These are phyloP conservation scores for Coniochaeta sp. DNA, from an alignment of 2,329 filamentous ascomycete genomes.

Conservation along the genomic window DNA sequence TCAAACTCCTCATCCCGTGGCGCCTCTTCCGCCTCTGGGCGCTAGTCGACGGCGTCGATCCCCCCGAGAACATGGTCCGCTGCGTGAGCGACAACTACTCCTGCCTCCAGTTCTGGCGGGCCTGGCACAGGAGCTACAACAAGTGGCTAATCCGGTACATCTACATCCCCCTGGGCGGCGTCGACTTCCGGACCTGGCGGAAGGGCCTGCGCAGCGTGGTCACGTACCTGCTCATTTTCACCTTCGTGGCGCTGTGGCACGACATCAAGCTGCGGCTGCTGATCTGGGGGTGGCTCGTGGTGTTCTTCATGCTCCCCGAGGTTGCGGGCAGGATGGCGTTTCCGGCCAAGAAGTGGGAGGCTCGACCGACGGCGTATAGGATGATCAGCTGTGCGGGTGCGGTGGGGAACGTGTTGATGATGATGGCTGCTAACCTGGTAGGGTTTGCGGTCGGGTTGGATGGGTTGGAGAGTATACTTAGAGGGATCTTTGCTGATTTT, in stretches of 20 bases:
- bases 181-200: conserved; percentile 37
- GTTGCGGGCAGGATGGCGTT: conserved; percentile 66
- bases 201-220: conserved; percentile 51
- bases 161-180: conserved; percentile 83
- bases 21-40: conserved; percentile 98
- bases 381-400: conserved; percentile 74
- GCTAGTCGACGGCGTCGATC: conserved; percentile 82
- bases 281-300: conserved; percentile 95
- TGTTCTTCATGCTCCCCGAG: conserved; percentile 89
- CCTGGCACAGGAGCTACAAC: conserved; percentile 94
- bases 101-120: conserved; percentile 86
- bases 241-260: conserved; percentile 96
- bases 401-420: conserved; percentile 81
- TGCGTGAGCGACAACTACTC: conserved; percentile 96
- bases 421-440: conserved; percentile 92
- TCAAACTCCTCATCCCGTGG: conserved; percentile 94
- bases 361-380: conserved; percentile 65
- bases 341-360: conserved; percentile 64
- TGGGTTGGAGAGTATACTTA: conserved; percentile 69
- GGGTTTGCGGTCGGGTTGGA: conserved; percentile 92
- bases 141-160: conserved; percentile 92
- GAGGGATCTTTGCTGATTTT: conserved; percentile 69
- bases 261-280: conserved; percentile 87
- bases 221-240: conserved; percentile 84
- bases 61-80: conserved; percentile 96